A percentile compares a stretch with the other conserved stretches of the same genome.
Conservation (phyloP, 2,329 filamentous ascomycete species). For the Neofusicoccum cordaticola region DNA sequence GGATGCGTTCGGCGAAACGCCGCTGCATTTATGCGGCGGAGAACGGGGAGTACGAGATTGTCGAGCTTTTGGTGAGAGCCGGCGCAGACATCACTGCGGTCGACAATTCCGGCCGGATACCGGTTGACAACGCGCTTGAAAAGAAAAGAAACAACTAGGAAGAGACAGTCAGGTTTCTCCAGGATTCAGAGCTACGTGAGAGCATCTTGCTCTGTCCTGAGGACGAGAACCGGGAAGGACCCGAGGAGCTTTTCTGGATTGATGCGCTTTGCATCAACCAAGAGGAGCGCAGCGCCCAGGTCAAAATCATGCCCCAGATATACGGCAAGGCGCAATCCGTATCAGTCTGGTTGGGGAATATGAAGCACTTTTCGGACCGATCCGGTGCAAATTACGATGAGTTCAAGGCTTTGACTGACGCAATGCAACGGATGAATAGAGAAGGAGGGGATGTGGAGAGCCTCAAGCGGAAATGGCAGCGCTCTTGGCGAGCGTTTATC, state of each 20-base stretch:
- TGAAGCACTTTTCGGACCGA: background rate
- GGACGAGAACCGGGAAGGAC: background rate
- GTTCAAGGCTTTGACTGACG: background rate
- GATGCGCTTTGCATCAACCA: constrained; percentile 23
- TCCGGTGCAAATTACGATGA: background rate
- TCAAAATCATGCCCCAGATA: background rate
- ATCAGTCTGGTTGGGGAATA: background rate
- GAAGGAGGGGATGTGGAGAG: background rate
- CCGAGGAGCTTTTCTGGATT: constrained; percentile 16
- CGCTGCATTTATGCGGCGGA: background rate
- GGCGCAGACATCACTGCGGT: background rate
- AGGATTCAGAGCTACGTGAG: background rate
- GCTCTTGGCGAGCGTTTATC: background rate
- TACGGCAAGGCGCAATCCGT: background rate
- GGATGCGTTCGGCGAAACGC: background rate
- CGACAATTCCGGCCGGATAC: no score
- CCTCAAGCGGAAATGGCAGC: background rate
- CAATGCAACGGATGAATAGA: constrained; percentile 2
- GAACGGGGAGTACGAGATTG: background rate
- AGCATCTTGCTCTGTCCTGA: background rate
- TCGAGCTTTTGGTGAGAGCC: background rate
- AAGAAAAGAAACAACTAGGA: background rate
- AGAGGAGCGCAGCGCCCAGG: background rate
- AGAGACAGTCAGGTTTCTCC: background rate
- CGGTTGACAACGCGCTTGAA: background rate